Conservation (phyloP, 768 basidiomycete species). For the Mrakia gelida region DNA sequence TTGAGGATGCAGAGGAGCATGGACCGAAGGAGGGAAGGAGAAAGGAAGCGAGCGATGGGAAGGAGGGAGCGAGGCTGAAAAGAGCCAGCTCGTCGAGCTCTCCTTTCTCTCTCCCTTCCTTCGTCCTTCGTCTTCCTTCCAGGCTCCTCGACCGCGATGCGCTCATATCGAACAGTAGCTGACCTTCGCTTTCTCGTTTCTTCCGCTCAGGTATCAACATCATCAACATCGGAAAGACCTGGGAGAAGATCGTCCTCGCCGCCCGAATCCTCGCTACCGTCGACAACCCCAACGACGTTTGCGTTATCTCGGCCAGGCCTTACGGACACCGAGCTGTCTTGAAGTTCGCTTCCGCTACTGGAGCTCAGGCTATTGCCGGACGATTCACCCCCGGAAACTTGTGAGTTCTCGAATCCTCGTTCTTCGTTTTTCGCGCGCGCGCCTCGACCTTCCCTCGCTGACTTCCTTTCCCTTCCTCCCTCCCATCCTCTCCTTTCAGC, state of each 20-base stretch:
- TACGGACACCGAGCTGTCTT: slow-evolving; percentile 99
- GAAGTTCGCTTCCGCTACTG: slow-evolving; percentile 96
- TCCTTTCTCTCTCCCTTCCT: slow-evolving; percentile 5
- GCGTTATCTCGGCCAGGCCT: slow-evolving; percentile 95
- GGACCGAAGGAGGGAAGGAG: not conserved
- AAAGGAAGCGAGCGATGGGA: not conserved
- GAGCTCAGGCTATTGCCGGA: slow-evolving; percentile 96
- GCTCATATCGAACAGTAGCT: not conserved
- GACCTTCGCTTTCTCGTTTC: not conserved
- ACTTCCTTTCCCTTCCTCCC: not conserved
- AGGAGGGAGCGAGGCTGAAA: not conserved
- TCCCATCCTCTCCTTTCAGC: slow-evolving; percentile 34
- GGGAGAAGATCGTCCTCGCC: slow-evolving; percentile 98
- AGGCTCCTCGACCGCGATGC: not conserved
- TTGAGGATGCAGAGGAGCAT: not conserved
- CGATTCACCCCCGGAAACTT: slow-evolving; percentile 56
- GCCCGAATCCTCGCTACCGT: slow-evolving; percentile 95
- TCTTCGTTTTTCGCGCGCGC: not conserved
- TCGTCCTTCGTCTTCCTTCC: not conserved
- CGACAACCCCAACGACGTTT: slow-evolving; percentile 96
- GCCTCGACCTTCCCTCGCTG: not conserved
- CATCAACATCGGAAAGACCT: slow-evolving; percentile 98
- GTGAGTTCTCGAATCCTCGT: not conserved
- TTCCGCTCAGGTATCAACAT: slow-evolving; percentile 77
- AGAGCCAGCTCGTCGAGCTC: not conserved